phyloP scores from a whole-genome alignment of 768 basidiomycete species.

The Scleroderma citrinum region DNA sequence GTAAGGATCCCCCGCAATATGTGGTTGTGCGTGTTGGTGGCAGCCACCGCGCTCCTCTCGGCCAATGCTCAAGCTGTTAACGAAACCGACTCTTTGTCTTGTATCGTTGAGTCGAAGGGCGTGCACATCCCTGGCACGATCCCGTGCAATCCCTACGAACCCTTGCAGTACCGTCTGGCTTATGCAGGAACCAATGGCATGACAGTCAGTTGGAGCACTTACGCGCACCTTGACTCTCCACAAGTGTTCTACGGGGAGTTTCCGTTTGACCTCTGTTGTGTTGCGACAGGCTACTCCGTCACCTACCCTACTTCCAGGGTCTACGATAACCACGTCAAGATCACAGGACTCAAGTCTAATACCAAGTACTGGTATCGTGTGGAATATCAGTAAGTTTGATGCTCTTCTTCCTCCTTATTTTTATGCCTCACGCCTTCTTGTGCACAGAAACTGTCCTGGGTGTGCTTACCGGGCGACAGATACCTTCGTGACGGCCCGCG shows the following conservation, averaged over 20 bases:
- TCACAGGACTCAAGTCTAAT: conserved; percentile 17
- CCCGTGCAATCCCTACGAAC: conserved; percentile 24
- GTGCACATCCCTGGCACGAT: conserved; percentile 23
- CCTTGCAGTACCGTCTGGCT: conserved; percentile 21
- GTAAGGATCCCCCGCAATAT: conserved; percentile 1
- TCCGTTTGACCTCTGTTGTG: conserved; percentile 12
- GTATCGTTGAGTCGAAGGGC: conserved; percentile 23
- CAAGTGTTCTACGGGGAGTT: conserved; percentile 22
- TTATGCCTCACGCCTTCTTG: no score
- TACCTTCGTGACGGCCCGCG: conserved; percentile 20
- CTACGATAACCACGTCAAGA: conserved; percentile 23
- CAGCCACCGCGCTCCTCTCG: conserved; percentile 2
- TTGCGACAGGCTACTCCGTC: conserved; percentile 15
- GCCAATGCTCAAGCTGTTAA: conserved; percentile 9
- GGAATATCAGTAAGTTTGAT: conserved; percentile 17
- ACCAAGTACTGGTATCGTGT: conserved; percentile 25
- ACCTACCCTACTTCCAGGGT: conserved; percentile 23
- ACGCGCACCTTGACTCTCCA: conserved; percentile 13
- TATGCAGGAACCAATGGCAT: conserved; percentile 21
- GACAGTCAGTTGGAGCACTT: conserved; percentile 23
- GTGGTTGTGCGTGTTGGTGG: conserved; percentile 7
- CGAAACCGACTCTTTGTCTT: conserved; percentile 15
- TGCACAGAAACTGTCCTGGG: conserved; percentile 18
- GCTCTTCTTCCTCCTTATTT: no score
- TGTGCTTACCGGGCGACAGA: conserved; percentile 21